A percentile compares a stretch with the other conserved stretches of the same genome.
These are phyloP conservation scores for Picochlorum sp. DNA, from an alignment of 139 green algal species.

Conservation along the genomic window DNA sequence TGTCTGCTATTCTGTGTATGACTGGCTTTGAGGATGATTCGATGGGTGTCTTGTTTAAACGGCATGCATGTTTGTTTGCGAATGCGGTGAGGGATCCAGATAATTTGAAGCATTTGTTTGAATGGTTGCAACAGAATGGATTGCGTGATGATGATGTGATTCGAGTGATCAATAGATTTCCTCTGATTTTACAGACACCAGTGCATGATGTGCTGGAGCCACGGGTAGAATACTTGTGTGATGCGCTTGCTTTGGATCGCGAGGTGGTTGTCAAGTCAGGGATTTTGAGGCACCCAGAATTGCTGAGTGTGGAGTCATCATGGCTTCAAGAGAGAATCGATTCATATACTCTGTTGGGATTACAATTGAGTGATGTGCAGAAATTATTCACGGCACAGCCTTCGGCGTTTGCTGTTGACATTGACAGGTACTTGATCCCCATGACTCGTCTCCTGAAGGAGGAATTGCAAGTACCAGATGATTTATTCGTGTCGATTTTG, in stretches of 20 bases:
- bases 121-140: constrained; percentile 16
- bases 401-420: not conserved
- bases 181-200: constrained; percentile 16
- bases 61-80: constrained; percentile 16
- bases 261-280: not conserved
- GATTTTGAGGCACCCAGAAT: constrained; percentile 16
- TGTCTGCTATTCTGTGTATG: constrained; percentile 18
- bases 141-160: constrained; percentile 4
- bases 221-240: constrained; percentile 7
- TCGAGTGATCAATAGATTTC: constrained; percentile 13
- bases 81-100: constrained; percentile 13
- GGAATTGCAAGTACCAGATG: constrained; percentile 1
- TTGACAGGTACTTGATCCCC: not conserved
- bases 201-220: constrained; percentile 21
- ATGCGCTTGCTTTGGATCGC: not conserved
- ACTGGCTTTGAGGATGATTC: constrained; percentile 9
- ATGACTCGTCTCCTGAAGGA: not conserved
- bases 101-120: constrained; percentile 22
- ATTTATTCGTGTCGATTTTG: constrained; percentile 9
- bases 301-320: constrained; percentile 10
- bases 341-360: constrained; percentile 1
- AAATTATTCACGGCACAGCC: constrained; percentile 9
- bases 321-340: constrained; percentile 8
- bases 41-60: constrained; percentile 13
- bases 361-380: not conserved